Percentiles rank a stretch among this genome's conserved stretches.
These are phyloP conservation scores for Antonospora locustae DNA, from an alignment of 371 early-diverging fungal genomes.

Conservation along the genomic window DNA sequence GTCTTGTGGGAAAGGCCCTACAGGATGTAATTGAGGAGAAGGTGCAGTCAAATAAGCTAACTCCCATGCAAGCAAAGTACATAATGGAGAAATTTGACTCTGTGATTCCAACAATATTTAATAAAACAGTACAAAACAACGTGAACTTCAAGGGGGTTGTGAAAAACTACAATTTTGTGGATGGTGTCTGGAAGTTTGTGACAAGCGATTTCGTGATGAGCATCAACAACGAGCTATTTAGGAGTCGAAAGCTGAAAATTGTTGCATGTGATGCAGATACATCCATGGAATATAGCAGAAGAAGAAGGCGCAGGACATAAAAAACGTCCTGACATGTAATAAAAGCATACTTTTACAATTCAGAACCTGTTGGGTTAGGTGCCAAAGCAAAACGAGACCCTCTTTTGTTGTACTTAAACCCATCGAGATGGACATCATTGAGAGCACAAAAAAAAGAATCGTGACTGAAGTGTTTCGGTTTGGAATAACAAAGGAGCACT, in stretches of 20 bases:
- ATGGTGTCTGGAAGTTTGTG: conserved; percentile 56
- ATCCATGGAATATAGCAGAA: conserved; percentile 36
- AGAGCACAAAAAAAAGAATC: conserved; percentile 40
- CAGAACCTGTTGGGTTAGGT: too few relatives aligned
- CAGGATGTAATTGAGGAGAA: conserved; percentile 53
- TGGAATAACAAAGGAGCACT: conserved; percentile 29
- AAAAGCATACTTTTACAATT: too few relatives aligned
- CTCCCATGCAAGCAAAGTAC: conserved; percentile 48
- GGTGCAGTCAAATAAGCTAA: conserved; percentile 43
- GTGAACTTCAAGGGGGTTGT: conserved; percentile 54
- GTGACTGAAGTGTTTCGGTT: conserved; percentile 36
- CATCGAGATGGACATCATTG: conserved; percentile 49
- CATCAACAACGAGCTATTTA: conserved; percentile 49
- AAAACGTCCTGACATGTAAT: too few relatives aligned
- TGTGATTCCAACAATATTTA: conserved; percentile 49
- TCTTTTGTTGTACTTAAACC: too few relatives aligned
- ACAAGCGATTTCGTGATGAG: conserved; percentile 53
- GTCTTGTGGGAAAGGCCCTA: conserved; percentile 52
- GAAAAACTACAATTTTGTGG: conserved; percentile 52
- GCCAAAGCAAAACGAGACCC: too few relatives aligned
- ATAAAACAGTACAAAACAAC: conserved; percentile 44
- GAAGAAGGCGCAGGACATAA: too few relatives aligned
- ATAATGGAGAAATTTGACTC: conserved; percentile 51
- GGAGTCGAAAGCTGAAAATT: conserved; percentile 46
- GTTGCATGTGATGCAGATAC: conserved; percentile 55